These are phyloP conservation scores for Pyricularia grisea DNA, from an alignment of 2,329 filamentous ascomycete genomes.

Conservation along the genomic window DNA sequence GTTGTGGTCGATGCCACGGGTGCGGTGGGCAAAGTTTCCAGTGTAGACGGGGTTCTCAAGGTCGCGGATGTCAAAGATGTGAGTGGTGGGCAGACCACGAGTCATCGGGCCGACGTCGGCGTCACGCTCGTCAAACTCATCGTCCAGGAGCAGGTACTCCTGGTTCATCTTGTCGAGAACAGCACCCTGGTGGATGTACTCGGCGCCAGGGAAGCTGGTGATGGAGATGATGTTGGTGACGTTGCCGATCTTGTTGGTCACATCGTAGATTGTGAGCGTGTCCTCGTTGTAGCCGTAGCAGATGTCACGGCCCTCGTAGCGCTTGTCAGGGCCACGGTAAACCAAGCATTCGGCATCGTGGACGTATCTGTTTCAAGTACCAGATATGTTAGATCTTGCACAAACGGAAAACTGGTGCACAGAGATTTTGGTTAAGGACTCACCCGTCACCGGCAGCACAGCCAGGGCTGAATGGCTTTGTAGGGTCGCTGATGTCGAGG, in stretches of 20 bases:
- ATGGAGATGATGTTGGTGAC: conserved; percentile 35
- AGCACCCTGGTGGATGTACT: conserved; percentile 48
- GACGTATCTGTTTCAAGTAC: conserved; percentile 20
- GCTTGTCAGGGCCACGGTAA: conserved; percentile 38
- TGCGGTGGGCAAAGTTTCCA: conserved; percentile 24
- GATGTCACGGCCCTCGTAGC: conserved; percentile 39
- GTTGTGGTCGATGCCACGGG: conserved; percentile 32
- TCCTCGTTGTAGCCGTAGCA: conserved; percentile 49
- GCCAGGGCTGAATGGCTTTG: conserved; percentile 42
- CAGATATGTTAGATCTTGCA: too few species aligned
- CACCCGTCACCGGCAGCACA: conserved; percentile 43
- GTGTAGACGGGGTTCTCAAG: conserved; percentile 31
- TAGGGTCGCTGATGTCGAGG: conserved; percentile 44
- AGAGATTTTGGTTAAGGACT: neutral
- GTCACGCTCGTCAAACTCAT: conserved; percentile 38
- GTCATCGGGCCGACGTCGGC: conserved; percentile 8
- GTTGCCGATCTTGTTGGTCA: neutral
- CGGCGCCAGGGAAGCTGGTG: conserved; percentile 43
- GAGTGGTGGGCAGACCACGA: conserved; percentile 34
- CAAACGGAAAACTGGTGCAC: too few species aligned
- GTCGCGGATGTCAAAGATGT: conserved; percentile 37
- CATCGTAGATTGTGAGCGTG: conserved; percentile 29
- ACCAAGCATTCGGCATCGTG: conserved; percentile 52
- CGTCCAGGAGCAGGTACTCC: conserved; percentile 38
- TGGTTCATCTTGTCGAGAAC: conserved; percentile 31